A percentile compares a stretch with the other conserved stretches of the same genome.
Evolutionary conservation across 345 rosid species (phyloP).

Genomic region (Moringa oleifera): DNA sequence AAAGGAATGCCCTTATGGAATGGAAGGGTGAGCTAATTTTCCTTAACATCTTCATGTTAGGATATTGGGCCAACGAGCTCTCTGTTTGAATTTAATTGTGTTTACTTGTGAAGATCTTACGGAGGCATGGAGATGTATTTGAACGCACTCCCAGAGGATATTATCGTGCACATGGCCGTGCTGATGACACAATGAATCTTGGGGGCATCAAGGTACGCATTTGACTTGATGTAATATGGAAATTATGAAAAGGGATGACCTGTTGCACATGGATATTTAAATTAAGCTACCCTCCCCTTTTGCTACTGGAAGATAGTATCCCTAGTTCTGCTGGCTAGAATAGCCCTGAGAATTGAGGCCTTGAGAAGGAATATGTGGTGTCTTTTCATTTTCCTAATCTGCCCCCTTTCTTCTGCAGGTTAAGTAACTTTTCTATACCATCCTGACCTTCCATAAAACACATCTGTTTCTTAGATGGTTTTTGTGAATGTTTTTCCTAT

Average conservation of each 20-base stretch:
- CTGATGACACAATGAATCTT: slow-evolving; percentile 97
- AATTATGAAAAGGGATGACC: not conserved
- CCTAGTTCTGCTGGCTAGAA: not conserved
- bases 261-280: no score
- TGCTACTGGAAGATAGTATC: not conserved
- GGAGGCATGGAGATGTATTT: slow-evolving; percentile 95
- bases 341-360: not conserved
- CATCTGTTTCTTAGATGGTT: no score
- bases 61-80: not conserved
- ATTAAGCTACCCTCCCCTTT: no score
- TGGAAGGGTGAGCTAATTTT: slow-evolving; percentile 49
- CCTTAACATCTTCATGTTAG: not conserved
- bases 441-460: not conserved
- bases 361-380: not conserved
- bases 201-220: slow-evolving; percentile 89
- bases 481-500: no score
- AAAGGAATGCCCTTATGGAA: slow-evolving; percentile 74
- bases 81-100: slow-evolving; percentile 7
- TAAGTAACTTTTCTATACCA: not conserved
- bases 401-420: not conserved
- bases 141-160: slow-evolving; percentile 75
- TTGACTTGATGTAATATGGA: not conserved
- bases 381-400: not conserved
- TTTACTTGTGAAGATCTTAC: slow-evolving; percentile 43
- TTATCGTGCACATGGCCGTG: slow-evolving; percentile 92